Evolutionary conservation across 2,329 filamentous ascomycete species (phyloP).

Genomic region (Hypoxylon sp.): DNA sequence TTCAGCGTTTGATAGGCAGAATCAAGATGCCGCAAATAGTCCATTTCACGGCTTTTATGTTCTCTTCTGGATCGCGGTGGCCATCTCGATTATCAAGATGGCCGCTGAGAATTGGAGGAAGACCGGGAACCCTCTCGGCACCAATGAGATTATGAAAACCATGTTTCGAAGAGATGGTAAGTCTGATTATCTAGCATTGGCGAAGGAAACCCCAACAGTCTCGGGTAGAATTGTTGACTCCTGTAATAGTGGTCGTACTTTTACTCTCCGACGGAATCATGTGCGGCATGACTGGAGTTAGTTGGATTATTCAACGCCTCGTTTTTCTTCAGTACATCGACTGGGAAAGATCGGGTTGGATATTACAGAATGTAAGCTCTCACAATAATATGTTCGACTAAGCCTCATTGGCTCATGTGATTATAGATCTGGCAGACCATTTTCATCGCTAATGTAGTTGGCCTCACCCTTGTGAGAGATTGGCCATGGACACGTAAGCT

Average conservation of each 20-base stretch:
- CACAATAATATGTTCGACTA: neutral
- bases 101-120: conserved; percentile 76
- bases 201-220: neutral
- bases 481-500: conserved; percentile 81
- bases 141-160: conserved; percentile 78
- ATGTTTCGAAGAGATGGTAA: conserved; percentile 71
- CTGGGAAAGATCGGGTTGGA: conserved; percentile 79
- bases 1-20: conserved; percentile 81
- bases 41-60: conserved; percentile 86
- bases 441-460: conserved; percentile 74
- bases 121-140: conserved; percentile 78
- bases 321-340: conserved; percentile 72
- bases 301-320: conserved; percentile 74
- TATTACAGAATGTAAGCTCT: conserved; percentile 74
- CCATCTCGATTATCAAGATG: conserved; percentile 76
- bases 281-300: conserved; percentile 75
- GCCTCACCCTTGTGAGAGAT: conserved; percentile 76
- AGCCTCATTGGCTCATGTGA: conserved; percentile 1
- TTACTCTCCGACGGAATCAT: conserved; percentile 77
- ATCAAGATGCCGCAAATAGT: conserved; percentile 73
- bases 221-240: conserved; percentile 14
- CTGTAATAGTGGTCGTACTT: conserved; percentile 63
- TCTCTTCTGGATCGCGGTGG: conserved; percentile 81
- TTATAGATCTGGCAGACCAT: conserved; percentile 75
- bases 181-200: conserved; percentile 25